Evolutionary conservation across 2,329 filamentous ascomycete species (phyloP), one percentile per base, ranked within the genome.

Genomic region (Ophiostoma fasciatum): DNA sequence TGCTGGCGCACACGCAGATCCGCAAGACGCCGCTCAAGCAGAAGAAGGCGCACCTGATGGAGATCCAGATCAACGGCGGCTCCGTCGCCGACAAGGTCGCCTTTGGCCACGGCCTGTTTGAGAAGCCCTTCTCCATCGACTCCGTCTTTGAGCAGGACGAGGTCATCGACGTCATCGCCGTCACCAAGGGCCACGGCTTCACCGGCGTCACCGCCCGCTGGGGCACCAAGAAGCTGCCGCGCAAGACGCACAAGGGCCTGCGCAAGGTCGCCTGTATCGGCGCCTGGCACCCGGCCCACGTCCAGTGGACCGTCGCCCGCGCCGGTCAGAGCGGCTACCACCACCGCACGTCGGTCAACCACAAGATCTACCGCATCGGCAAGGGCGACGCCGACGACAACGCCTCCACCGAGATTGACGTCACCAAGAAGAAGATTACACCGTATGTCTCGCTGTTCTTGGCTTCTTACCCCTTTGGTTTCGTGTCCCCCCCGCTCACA

Each of bases 221-320:
- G 90, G 90, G 90, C 57, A 98, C 90, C 72, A 98, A 94, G 83
- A 98, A 96, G 84, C 84, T 98, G 58, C 90, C 90, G 54, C 84
- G 90, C 63, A 98, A 98, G 85, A 98, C 90, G 46, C 90, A 98
- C 82, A 98, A 98, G 81, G 90, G 90, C 94, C 85, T 98, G 60
- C 81, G 90, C 60, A 98, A 98, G 82, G 88, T 98, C 56, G 90
- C 90, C 61, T 98, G 90, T 94, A 98, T 98, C 66, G 90, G 90
- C 82, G 90, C 90, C 56, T 98, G 90, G 90, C 90, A 98, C 75
- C 90, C 90, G 61, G 85, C 82, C 67, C 90, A 98, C 84, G 90
- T 98, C 67, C 90, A 98, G 74, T 98, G 90, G 90, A 98, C 90
- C 63, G 90, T 98, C 72, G 90, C 88, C 62, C 90, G 90, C 82